A percentile compares a stretch with the other conserved stretches of the same genome.
Evolutionary conservation across 495 filamentous ascomycete species (phyloP).

Genomic region (Pyrenula aspistea): DNA sequence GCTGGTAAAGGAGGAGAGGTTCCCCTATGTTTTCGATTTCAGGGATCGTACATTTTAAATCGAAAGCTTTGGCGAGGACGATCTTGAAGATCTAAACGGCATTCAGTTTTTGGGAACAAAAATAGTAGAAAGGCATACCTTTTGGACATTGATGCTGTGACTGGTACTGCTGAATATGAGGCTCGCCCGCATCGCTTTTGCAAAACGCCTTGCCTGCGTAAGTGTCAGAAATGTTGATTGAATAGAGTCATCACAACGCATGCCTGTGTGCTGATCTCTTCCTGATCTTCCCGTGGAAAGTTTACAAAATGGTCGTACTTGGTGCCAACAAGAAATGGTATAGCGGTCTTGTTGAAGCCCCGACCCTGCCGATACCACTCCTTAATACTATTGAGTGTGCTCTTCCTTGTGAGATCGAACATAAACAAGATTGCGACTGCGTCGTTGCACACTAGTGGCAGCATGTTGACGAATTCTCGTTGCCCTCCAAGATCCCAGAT

Average conservation of each 20-base stretch:
- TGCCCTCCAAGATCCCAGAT: conserved; percentile 99
- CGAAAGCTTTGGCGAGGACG: conserved; percentile 94
- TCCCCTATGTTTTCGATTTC: conserved; percentile 97
- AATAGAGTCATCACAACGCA: conserved; percentile 6
- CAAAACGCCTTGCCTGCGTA: conserved; percentile 77
- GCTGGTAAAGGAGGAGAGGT: conserved; percentile 87
- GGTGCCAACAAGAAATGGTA: conserved; percentile 90
- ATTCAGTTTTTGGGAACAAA: conserved; percentile 5
- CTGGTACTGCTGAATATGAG: conserved; percentile 97
- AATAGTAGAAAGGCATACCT: conserved; percentile 42
- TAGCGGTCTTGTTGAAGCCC: conserved; percentile 98
- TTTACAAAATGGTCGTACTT: conserved; percentile 99
- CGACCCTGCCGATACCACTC: conserved; percentile 98
- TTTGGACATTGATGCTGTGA: conserved; percentile 98
- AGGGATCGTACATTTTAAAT: conserved; percentile 96
- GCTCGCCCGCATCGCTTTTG: conserved; percentile 93
- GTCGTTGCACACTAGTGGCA: conserved; percentile 96
- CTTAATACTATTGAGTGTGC: conserved; percentile 96
- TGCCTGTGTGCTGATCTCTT: conserved; percentile 94
- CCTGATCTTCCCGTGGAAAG: conserved; percentile 91
- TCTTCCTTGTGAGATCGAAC: conserved; percentile 97
- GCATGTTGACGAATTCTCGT: conserved; percentile 98
- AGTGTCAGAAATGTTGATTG: conserved; percentile 3
- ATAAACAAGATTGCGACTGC: conserved; percentile 98
- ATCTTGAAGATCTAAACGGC: conserved; percentile 90